These are phyloP conservation scores for Astragalus glycyphyllos DNA, from an alignment of 306 rosid genomes.

Conservation along the genomic window DNA sequence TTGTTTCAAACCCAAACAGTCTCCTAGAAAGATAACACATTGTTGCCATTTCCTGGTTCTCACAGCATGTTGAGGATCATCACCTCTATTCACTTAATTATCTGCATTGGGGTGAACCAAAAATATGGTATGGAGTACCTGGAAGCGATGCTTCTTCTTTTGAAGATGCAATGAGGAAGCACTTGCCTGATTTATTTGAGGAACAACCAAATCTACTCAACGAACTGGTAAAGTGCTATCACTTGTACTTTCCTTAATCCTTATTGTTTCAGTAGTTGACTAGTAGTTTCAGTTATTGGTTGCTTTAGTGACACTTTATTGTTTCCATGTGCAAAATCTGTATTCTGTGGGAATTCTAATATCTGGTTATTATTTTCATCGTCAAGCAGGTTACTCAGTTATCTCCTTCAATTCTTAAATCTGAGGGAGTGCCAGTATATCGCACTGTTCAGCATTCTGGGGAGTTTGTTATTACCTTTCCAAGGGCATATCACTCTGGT, in stretches of 20 bases:
- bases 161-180: conserved; percentile 83
- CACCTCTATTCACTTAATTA: conserved; percentile 94
- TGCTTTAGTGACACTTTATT: conserved; percentile 10
- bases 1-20: conserved; percentile 28
- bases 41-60: conserved; percentile 42
- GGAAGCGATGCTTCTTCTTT: conserved; percentile 73
- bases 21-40: conserved; percentile 37
- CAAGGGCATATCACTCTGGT: conserved; percentile 95
- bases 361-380: conserved; percentile 39
- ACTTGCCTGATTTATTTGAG: conserved; percentile 86
- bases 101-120: conserved; percentile 92
- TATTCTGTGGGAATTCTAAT: neutral
- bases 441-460: conserved; percentile 80
- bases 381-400: conserved; percentile 87
- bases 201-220: conserved; percentile 93
- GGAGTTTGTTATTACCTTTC: conserved; percentile 95
- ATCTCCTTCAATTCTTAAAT: conserved; percentile 92
- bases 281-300: conserved; percentile 20
- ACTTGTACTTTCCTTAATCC: conserved; percentile 33
- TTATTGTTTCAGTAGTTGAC: conserved; percentile 31
- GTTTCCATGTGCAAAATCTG: conserved; percentile 28
- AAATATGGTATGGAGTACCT: conserved; percentile 96
- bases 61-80: conserved; percentile 98
- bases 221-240: conserved; percentile 70
- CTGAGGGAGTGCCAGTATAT: conserved; percentile 88